Base-by-base conservation (phyloP, 164 flowering plant species). In the Magnolia sinica region DNA sequence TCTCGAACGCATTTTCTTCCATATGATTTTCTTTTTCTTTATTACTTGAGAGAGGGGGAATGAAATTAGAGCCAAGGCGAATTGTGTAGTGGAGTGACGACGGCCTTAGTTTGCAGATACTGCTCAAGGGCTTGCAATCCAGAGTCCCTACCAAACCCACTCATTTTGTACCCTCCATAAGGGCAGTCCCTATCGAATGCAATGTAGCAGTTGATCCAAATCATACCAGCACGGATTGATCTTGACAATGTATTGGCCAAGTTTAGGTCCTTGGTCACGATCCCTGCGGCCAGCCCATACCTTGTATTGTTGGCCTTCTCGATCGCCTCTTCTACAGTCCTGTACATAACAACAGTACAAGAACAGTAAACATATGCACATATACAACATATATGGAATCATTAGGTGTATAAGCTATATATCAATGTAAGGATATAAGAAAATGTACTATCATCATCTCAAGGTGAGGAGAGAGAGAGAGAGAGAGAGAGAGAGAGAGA, bases 271-370 rank as follows among this genome's bases (percentile, higher is more conserved):
- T 90, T 90, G 70, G 93, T 90, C 76, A 92, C 83, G 1, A 92
- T 85, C 23, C 95, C 97, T 1, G 91, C 91, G 64, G 92, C 97
- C 22, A 92, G 78, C 0, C 97, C 97, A 73, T 92, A 92, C 70
- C 27, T 78, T 2, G 92, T 90, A n/a, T 79, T 80, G 84, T 92
- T 90, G 7, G 92, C 97, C 16, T 75, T 84, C 77, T 81, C 71
- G 3, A 93, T 90, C 8, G 81, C 97, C 75, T 92, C 97, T 7
- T 88, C 90, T 9, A 90, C 61, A 0, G 92, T 89, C 88, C 95
- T 92, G 78, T 27, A 14, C 59, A 8, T 19, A 37, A 37, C 45
- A 11, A 19, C 6, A 6, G 23, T 20, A 23, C 22, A 27, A 64
- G 68, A 65, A 23, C 22, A 6, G 22, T 64, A 7, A n/a, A 18